phyloP scores from a whole-genome alignment of 352 stramenopile genomes.

The Blastocystis sp. region DNA sequence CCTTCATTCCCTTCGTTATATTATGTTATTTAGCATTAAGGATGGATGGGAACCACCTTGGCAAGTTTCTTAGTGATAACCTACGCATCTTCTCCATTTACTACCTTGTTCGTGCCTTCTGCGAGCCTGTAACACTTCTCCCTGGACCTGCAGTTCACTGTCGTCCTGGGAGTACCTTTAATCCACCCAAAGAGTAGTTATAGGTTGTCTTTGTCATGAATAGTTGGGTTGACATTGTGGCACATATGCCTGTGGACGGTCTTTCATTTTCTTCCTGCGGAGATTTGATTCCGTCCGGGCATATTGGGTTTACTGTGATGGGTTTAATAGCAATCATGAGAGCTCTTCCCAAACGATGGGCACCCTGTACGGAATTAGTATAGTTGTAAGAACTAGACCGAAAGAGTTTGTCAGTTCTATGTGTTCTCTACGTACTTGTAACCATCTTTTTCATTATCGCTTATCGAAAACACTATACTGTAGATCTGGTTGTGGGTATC shows the following conservation, averaged over 20 bases:
- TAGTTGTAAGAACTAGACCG: neutral
- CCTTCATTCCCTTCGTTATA: conserved; percentile 52
- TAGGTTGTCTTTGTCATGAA: neutral
- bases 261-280: conserved; percentile 59
- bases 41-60: neutral
- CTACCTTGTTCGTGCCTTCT: conserved; percentile 41
- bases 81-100: conserved; percentile 60
- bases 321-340: conserved; percentile 25
- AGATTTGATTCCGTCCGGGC: conserved; percentile 62
- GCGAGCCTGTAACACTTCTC: conserved; percentile 37
- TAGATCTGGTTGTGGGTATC: conserved; percentile 55
- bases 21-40: neutral
- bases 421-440: conserved; percentile 28
- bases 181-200: conserved; percentile 31
- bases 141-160: conserved; percentile 54
- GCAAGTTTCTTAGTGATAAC: conserved; percentile 5
- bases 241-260: conserved; percentile 54
- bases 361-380: neutral
- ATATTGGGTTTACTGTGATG: conserved; percentile 40
- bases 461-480: conserved; percentile 58
- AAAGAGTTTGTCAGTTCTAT: neutral
- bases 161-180: conserved; percentile 48
- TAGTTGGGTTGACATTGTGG: conserved; percentile 58
- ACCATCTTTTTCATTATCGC: conserved; percentile 58
- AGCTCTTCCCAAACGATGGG: neutral